Evolutionary conservation across 78 protist species (phyloP).

Genomic region (Polysphondylium violaceum): DNA sequence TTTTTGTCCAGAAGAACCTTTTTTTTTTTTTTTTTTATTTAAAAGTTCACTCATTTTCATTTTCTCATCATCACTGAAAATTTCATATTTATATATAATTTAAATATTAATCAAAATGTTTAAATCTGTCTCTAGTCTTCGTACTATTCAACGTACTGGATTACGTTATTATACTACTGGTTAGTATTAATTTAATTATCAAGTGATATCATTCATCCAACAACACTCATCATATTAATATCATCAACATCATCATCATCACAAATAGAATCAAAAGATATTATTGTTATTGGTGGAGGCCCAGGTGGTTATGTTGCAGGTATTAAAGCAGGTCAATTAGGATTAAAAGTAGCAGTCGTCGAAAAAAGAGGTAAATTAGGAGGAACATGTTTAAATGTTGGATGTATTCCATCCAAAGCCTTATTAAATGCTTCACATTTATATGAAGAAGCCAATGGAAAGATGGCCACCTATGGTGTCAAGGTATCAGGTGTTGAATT

Average conservation of each 20-base stretch:
- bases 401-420: slow-evolving; percentile 99
- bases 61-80: too few species aligned
- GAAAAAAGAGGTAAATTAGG: slow-evolving; percentile 96
- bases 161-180: slow-evolving; percentile 27
- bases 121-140: too few species aligned
- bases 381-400: slow-evolving; percentile 99
- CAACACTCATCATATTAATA: too few species aligned
- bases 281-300: slow-evolving; percentile 99
- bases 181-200: neutral
- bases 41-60: too few species aligned
- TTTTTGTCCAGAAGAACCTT: too few species aligned
- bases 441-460: slow-evolving; percentile 89
- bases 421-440: slow-evolving; percentile 97
- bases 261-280: slow-evolving; percentile 87
- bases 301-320: slow-evolving; percentile 99
- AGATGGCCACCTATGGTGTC: slow-evolving; percentile 89
- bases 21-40: too few species aligned
- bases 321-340: slow-evolving; percentile 99
- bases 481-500: slow-evolving; percentile 71
- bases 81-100: too few species aligned
- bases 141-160: too few species aligned
- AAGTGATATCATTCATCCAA: neutral
- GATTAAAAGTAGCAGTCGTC: slow-evolving; percentile 88
- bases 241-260: too few species aligned
- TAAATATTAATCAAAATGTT: too few species aligned